Percentiles rank a stretch among this genome's conserved stretches.
These are phyloP conservation scores for Syzygium oleosum DNA, from an alignment of 345 rosid genomes.

Conservation along the genomic window DNA sequence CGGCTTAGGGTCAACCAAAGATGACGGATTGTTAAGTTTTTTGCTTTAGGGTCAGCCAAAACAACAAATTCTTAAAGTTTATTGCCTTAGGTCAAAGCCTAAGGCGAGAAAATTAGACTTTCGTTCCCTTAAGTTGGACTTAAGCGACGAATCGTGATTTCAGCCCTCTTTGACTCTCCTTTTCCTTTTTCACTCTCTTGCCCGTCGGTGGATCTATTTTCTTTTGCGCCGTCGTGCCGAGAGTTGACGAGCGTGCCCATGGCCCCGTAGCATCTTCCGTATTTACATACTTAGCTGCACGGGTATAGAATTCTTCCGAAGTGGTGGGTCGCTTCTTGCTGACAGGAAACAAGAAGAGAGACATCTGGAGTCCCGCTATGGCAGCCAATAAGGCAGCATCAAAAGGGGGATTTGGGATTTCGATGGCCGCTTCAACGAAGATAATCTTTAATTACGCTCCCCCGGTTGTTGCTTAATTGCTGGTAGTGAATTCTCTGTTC, in stretches of 20 bases:
- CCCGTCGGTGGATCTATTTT: not conserved
- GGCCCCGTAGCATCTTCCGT: not conserved
- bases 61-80: not conserved
- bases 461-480: no score
- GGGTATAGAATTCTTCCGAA: not conserved
- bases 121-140: not conserved
- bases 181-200: not conserved
- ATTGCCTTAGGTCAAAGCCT: not conserved
- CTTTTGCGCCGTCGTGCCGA: not conserved
- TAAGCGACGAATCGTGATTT: not conserved
- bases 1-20: not conserved
- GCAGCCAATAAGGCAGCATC: not conserved
- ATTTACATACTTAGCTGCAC: not conserved
- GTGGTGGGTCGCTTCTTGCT: not conserved
- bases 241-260: not conserved
- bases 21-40: not conserved
- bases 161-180: not conserved
- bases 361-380: not conserved
- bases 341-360: not conserved
- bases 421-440: not conserved
- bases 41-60: not conserved
- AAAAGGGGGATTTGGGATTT: not conserved
- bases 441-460: not conserved
- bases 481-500: not conserved
- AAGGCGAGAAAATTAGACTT: not conserved